A percentile compares a stretch with the other conserved stretches of the same genome.
Evolutionary conservation across 73 alveolate species (phyloP).

Genomic region (Paramecium bursaria): DNA sequence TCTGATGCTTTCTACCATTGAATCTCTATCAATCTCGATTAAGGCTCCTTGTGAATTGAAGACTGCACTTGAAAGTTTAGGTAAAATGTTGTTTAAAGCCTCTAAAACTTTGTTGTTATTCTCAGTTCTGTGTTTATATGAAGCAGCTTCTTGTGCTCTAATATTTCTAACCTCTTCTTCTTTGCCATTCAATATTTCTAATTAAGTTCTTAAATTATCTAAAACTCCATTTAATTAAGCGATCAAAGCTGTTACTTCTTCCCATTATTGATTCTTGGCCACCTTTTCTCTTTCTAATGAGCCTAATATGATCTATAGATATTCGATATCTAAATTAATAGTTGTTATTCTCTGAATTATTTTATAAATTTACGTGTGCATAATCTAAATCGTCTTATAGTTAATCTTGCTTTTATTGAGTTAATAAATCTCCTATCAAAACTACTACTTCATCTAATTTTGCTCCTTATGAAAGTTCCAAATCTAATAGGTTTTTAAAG

Average conservation of each 20-base stretch:
- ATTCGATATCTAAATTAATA: constrained; percentile 44
- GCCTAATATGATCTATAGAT: constrained; percentile 29
- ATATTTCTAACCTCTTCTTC: constrained; percentile 49
- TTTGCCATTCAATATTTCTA: constrained; percentile 15
- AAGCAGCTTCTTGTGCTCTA: constrained; percentile 61
- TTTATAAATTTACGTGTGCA: constrained; percentile 43
- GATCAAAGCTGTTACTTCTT: neutral
- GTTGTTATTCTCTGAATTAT: constrained; percentile 46
- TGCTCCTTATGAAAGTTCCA: constrained; percentile 49
- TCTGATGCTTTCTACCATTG: constrained; percentile 36
- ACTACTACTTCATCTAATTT: constrained; percentile 34
- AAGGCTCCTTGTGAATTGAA: constrained; percentile 32
- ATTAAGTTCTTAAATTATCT: constrained; percentile 8
- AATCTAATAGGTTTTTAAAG: constrained; percentile 27
- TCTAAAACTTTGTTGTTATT: constrained; percentile 45
- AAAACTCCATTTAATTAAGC: constrained; percentile 7
- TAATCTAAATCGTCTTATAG: constrained; percentile 52
- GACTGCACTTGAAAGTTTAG: constrained; percentile 33
- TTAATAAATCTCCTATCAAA: constrained; percentile 50
- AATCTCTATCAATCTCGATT: constrained; percentile 8
- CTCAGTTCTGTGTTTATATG: constrained; percentile 41
- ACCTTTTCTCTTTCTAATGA: constrained; percentile 17
- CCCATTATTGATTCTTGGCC: constrained; percentile 22
- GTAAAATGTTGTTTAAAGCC: constrained; percentile 20
- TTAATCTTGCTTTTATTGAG: constrained; percentile 18